These are phyloP conservation scores for Candida rishiriensis DNA, from an alignment of 805 yeast genomes.

Conservation along the genomic window DNA sequence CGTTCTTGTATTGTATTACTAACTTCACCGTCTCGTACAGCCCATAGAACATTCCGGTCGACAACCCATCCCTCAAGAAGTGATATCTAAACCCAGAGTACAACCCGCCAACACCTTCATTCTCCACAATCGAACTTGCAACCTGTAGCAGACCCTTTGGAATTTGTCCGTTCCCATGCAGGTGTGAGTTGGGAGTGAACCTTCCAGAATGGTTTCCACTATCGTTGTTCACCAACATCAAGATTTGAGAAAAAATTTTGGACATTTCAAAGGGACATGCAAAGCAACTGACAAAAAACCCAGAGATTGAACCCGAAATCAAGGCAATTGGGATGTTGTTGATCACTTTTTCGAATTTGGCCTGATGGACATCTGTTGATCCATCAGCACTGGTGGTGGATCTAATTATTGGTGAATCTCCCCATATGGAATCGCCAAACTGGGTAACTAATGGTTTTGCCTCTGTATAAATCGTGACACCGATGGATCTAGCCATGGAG, in stretches of 20 bases:
- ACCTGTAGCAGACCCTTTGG: slow-evolving; percentile 36
- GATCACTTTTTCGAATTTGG: slow-evolving; percentile 15
- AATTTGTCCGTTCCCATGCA: slow-evolving; percentile 18
- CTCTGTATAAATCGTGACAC: slow-evolving; percentile 58
- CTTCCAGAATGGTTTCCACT: slow-evolving; percentile 9
- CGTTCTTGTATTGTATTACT: slow-evolving; percentile 33
- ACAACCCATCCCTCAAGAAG: slow-evolving; percentile 60
- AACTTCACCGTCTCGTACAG: slow-evolving; percentile 69
- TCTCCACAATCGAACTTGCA: slow-evolving; percentile 47
- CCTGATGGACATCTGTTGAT: slow-evolving; percentile 1
- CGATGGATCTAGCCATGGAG: slow-evolving; percentile 58
- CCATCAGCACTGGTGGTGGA: not conserved
- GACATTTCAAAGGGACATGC: slow-evolving; percentile 87
- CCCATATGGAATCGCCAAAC: slow-evolving; percentile 10
- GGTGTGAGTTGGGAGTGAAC: not conserved
- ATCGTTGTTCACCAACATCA: slow-evolving; percentile 37
- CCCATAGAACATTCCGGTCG: slow-evolving; percentile 70
- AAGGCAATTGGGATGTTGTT: slow-evolving; percentile 44
- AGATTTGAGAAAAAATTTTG: slow-evolving; percentile 75
- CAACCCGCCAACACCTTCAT: slow-evolving; percentile 59
- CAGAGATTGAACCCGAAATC: slow-evolving; percentile 61
- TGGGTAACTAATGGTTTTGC: slow-evolving; percentile 39
- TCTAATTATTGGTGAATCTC: slow-evolving; percentile 7
- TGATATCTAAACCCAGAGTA: slow-evolving; percentile 75
- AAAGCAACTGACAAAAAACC: slow-evolving; percentile 55